Conservation (phyloP, 108 stramenopile species). For the Skeletonema menzelii region DNA sequence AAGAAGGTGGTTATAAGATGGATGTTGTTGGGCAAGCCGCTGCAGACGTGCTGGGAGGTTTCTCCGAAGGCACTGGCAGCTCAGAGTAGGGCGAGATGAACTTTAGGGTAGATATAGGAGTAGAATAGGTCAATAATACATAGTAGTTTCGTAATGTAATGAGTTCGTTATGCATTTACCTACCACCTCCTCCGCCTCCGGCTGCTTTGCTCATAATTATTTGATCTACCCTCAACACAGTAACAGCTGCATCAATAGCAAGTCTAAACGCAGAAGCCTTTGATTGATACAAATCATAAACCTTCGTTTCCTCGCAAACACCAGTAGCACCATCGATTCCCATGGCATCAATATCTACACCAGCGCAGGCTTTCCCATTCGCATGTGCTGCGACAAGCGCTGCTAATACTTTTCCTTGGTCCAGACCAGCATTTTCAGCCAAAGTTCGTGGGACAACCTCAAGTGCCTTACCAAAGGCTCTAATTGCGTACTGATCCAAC, state of each 20-base stretch:
- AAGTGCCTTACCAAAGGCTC: constrained; percentile 96
- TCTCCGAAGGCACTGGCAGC: constrained; percentile 24
- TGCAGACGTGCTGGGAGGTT: constrained; percentile 64
- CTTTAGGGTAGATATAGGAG: background rate
- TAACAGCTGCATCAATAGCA: constrained; percentile 95
- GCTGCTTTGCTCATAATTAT: constrained; percentile 98
- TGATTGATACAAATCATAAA: constrained; percentile 72
- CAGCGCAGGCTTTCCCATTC: constrained; percentile 69
- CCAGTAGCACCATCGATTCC: constrained; percentile 47
- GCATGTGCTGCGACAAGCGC: constrained; percentile 91
- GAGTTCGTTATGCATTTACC: constrained; percentile 5
- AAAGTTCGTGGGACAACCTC: constrained; percentile 95
- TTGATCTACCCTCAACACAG: constrained; percentile 96
- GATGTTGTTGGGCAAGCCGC: constrained; percentile 70
- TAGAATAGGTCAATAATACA: background rate
- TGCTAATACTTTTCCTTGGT: constrained; percentile 82
- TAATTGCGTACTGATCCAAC: constrained; percentile 98
- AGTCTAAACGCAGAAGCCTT: constrained; percentile 92
- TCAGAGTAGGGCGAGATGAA: background rate
- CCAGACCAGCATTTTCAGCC: constrained; percentile 96
- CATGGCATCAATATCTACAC: constrained; percentile 86
- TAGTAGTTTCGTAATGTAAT: background rate
- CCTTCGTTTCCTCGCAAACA: constrained; percentile 56
- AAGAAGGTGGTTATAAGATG: constrained; percentile 87
- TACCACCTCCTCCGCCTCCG: constrained; percentile 64